These are phyloP conservation scores for Platanthera zijinensis DNA, from an alignment of 106 monocot genomes.

Conservation along the genomic window DNA sequence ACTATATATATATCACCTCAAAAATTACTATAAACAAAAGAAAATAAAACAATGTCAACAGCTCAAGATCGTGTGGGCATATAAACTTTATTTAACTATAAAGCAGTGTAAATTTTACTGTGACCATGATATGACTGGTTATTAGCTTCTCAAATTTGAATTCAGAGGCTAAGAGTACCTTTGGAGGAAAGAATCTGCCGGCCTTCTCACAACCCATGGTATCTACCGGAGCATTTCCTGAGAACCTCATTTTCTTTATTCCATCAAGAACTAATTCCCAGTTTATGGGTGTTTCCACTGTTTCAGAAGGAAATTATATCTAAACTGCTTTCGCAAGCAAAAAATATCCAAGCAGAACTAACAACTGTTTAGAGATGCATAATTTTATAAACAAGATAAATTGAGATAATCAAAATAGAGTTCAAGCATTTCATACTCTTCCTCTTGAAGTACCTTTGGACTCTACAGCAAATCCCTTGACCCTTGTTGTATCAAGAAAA, in stretches of 20 bases:
- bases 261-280: slow-evolving; percentile 81
- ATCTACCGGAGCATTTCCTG: slow-evolving; percentile 91
- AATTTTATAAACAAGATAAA: not conserved
- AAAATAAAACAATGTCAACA: not conserved
- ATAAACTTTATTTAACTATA: not conserved
- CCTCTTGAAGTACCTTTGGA: slow-evolving; percentile 22
- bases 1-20: not conserved
- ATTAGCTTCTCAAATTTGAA: not conserved
- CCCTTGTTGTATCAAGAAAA: slow-evolving; percentile 4
- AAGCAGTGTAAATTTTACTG: not conserved
- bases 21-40: not conserved
- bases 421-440: not conserved
- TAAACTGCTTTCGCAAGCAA: not conserved
- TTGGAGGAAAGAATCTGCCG: slow-evolving; percentile 65
- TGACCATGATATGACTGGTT: not conserved
- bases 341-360: not conserved
- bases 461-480: slow-evolving; percentile 1
- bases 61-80: not conserved
- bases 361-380: not conserved
- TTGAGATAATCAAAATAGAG: not conserved
- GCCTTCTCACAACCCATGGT: slow-evolving; percentile 96
- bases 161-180: slow-evolving; percentile 37
- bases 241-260: slow-evolving; percentile 71
- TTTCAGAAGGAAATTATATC: not conserved
- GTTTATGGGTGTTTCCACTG: slow-evolving; percentile 44